Conservation (phyloP, 345 rosid genomes). For the Excoecaria agallocha region DNA sequence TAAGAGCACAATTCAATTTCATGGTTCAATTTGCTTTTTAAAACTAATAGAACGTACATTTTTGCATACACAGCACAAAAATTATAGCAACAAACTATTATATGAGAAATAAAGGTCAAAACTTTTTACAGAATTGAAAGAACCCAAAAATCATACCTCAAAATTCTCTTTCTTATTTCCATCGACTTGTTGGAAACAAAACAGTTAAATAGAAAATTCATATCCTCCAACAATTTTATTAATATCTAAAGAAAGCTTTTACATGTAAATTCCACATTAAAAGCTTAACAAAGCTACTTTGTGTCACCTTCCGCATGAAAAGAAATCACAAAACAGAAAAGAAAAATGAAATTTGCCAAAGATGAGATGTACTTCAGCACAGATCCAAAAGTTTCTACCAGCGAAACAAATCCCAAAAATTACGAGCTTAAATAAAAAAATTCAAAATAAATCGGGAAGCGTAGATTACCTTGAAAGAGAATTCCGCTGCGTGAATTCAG, state of each 20-base stretch:
- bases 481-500: constrained; percentile 6
- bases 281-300: background rate
- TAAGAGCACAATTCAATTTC: background rate
- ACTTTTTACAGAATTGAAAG: background rate
- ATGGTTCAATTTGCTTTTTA: background rate
- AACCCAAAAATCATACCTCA: background rate
- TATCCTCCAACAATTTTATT: background rate
- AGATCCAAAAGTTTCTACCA: background rate
- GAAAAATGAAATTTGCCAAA: background rate
- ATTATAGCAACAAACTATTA: background rate
- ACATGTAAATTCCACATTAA: background rate
- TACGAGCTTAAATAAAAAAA: background rate
- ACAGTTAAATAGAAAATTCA: background rate
- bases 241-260: background rate
- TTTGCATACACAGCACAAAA: no score
- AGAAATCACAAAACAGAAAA: no score
- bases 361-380: background rate
- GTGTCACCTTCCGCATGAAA: no score
- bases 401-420: background rate
- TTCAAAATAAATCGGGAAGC: background rate
- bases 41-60: background rate
- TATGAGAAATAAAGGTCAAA: background rate
- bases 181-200: background rate
- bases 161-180: background rate
- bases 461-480: background rate